Evolutionary conservation across 2,329 filamentous ascomycete genomes (phyloP).

Genomic region (Canariomyces notabilis): DNA sequence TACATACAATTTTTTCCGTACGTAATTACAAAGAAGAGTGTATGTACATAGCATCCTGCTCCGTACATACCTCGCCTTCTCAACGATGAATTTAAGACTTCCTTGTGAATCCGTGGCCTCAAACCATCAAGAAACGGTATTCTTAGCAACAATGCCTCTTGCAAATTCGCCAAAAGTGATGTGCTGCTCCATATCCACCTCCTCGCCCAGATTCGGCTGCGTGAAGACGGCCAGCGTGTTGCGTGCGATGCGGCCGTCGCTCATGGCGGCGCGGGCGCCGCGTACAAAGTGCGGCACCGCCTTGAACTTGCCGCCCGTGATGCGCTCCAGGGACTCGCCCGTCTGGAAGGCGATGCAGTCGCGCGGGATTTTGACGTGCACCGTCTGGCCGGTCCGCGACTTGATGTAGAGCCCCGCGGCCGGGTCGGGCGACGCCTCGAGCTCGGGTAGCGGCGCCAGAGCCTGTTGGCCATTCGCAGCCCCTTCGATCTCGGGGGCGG

Average conservation of each 20-base stretch:
- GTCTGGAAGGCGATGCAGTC: conserved; percentile 96
- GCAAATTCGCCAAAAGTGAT: conserved; percentile 75
- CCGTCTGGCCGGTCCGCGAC: conserved; percentile 71
- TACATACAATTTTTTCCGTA: too few species aligned
- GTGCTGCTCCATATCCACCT: conserved; percentile 63
- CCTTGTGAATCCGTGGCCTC: not conserved
- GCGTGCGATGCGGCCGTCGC: conserved; percentile 55
- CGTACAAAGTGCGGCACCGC: conserved; percentile 95
- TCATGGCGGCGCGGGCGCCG: conserved; percentile 57
- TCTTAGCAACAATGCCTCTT: conserved; percentile 53
- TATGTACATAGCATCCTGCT: too few species aligned
- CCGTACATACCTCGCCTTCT: too few species aligned
- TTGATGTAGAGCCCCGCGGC: conserved; percentile 90
- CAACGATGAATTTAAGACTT: not conserved
- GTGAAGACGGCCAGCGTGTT: conserved; percentile 97
- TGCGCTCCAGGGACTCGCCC: conserved; percentile 83
- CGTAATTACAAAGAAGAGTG: too few species aligned
- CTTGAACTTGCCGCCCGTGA: conserved; percentile 85
- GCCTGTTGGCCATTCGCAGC: conserved; percentile 28
- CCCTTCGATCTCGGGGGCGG: conserved; percentile 32
- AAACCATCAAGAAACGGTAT: conserved; percentile 43
- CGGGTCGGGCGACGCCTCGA: conserved; percentile 72
- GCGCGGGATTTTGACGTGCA: conserved; percentile 87
- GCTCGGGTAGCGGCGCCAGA: conserved; percentile 58
- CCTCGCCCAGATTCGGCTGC: conserved; percentile 83